Evolutionary conservation across 352 stramenopile species (phyloP).

Genomic region (Lagenidium sp.): DNA sequence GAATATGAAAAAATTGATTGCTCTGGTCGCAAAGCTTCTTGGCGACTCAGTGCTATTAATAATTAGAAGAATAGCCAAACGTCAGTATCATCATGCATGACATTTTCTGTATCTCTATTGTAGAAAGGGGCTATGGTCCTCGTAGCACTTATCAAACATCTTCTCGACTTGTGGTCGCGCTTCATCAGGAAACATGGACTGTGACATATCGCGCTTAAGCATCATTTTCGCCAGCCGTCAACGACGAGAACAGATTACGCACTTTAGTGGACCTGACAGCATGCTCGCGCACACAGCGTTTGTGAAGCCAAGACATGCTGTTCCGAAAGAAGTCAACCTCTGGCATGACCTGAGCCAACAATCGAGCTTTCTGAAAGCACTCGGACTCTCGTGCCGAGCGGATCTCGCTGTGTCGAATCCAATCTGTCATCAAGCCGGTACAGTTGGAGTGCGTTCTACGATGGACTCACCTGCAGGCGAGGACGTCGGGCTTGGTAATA

Average conservation of each 20-base stretch:
- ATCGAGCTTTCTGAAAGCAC: constrained; percentile 67
- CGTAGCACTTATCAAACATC: constrained; percentile 74
- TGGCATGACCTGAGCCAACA: constrained; percentile 45
- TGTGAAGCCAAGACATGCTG: constrained; percentile 48
- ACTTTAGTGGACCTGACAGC: constrained; percentile 66
- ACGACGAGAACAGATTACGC: constrained; percentile 7
- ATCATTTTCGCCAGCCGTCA: too few relatives aligned
- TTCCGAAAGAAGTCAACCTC: constrained; percentile 57
- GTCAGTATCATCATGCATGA: too few relatives aligned
- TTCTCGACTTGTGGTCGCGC: constrained; percentile 56
- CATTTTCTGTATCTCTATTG: neutral
- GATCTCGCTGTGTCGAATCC: constrained; percentile 50
- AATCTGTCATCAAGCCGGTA: too few relatives aligned
- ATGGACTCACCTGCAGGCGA: constrained; percentile 78
- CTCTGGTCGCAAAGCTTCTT: too few relatives aligned
- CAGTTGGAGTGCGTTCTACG: too few relatives aligned
- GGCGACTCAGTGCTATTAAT: too few relatives aligned
- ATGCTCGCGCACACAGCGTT: constrained; percentile 63
- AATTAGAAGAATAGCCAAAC: too few relatives aligned
- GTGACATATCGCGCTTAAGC: neutral
- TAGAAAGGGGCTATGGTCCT: constrained; percentile 55
- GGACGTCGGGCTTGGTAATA: constrained; percentile 66
- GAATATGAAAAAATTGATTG: too few relatives aligned
- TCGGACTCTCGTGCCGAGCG: constrained; percentile 74
- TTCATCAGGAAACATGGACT: constrained; percentile 77